Percentiles rank a stretch among this genome's conserved stretches.
Conservation (phyloP, 1,139 yeast genomes). For the Candida tropicalis region DNA sequence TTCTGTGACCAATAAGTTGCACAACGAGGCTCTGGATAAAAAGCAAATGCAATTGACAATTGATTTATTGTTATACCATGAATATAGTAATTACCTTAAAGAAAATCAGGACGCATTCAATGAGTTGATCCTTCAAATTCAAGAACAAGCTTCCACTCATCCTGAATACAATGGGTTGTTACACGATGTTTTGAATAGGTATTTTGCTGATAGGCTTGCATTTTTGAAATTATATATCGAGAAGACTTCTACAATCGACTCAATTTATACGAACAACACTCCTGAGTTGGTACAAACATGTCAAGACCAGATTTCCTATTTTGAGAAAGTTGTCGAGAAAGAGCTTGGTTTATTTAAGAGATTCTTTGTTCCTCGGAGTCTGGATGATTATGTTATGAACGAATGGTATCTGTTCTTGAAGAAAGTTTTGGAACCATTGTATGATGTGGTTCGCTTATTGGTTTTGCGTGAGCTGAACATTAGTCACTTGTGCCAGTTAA, state of each 20-base stretch:
- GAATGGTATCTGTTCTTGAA: constrained; percentile 59
- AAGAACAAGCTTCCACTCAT: constrained; percentile 46
- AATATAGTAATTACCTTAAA: constrained; percentile 41
- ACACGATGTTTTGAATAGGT: constrained; percentile 64
- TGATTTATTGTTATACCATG: constrained; percentile 53
- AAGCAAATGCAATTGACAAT: constrained; percentile 20
- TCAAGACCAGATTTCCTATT: constrained; percentile 61
- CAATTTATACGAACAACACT: constrained; percentile 15
- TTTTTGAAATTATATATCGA: constrained; percentile 46
- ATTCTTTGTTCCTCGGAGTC: constrained; percentile 40
- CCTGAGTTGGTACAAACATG: constrained; percentile 52
- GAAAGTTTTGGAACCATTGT: constrained; percentile 70
- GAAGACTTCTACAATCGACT: constrained; percentile 20
- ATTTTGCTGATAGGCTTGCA: constrained; percentile 57
- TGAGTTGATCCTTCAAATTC: constrained; percentile 52
- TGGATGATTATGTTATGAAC: constrained; percentile 25
- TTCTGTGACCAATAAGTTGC: constrained; percentile 46
- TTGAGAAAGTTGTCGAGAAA: constrained; percentile 57
- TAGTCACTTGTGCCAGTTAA: constrained; percentile 69
- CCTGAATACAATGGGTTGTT: constrained; percentile 68
- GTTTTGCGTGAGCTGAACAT: constrained; percentile 73
- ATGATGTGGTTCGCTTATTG: constrained; percentile 66
- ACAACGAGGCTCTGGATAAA: constrained; percentile 31
- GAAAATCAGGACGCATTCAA: constrained; percentile 24
- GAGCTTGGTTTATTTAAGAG: constrained; percentile 62